Evolutionary conservation across 1,284 basidiomycete genomes (phyloP), one percentile per base, ranked within the genome.

Genomic region (Athelia sp.): DNA sequence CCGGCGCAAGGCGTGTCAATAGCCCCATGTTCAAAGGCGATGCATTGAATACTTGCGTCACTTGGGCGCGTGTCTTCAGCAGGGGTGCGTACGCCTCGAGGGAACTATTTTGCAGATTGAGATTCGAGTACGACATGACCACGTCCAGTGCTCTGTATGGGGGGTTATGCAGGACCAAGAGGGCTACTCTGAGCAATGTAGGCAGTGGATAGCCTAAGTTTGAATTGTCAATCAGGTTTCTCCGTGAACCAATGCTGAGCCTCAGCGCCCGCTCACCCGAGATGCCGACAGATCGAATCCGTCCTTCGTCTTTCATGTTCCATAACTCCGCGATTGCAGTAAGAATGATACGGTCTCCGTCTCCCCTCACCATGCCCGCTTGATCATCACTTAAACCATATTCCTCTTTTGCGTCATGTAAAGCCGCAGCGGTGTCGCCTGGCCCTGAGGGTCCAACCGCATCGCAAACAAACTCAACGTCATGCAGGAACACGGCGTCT

Each of bases 21-120:
- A 98, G 78, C 0, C 91, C 92, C 95, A 98, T 98, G 58, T 83
- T 86, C 47, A 98, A 77, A 2, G 96, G 96, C 0, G 93, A 93
- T 3, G 94, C 96, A 29, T 87, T 81, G 44, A 96, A 59, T 31
- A 98, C 72, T 52, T 91, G 83, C 31, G 66, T 65, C 14, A 94
- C 76, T 46, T 78, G 68, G 0, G 90, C 90, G 22, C 84, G 82
- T 11, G 69, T 62, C 48, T 70, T 69, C 53, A 97, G 78, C 32
- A 79, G 75, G 4, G 77, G 72, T 21, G 79, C 73, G 63, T 84
- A 95, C 3, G 74, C 66, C 4, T 71, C 59, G 57, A 95, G 74
- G 2, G 84, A 77, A 26, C 74, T 66, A 66, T 92, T 94, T 62
- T 93, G 90, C n/a, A 96, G 71, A 26, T 82, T 88, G 46, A 90